These are phyloP conservation scores for Marchantia paleacea DNA, from an alignment of 225 moss, liverwort and hornwort genomes.

Conservation along the genomic window DNA sequence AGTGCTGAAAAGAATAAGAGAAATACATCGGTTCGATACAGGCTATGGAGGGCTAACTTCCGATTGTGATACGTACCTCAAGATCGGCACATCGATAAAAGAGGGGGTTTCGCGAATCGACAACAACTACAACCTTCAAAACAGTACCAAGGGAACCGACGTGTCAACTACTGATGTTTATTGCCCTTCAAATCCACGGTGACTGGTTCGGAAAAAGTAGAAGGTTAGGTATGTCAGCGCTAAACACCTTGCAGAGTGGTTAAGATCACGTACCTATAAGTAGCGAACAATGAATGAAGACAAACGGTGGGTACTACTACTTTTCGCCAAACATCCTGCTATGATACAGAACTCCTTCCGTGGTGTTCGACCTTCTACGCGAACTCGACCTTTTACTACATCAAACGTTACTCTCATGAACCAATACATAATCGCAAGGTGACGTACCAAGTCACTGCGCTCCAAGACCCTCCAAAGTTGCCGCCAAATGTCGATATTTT, in stretches of 20 bases:
- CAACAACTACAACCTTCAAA: constrained; percentile 81
- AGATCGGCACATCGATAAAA: constrained; percentile 94
- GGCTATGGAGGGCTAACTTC: no score
- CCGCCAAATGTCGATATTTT: constrained; percentile 98
- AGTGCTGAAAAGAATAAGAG: not conserved
- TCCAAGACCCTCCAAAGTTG: constrained; percentile 97
- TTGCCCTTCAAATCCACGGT: no score
- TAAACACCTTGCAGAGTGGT: no score
- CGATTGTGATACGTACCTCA: constrained; percentile 53
- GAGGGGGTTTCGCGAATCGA: constrained; percentile 89
- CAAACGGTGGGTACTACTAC: not conserved
- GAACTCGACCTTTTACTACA: not conserved
- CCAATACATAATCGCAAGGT: not conserved
- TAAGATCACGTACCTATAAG: no score
- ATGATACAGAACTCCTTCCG: no score
- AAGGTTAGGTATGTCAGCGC: no score
- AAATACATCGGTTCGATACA: not conserved
- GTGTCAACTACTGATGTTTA: no score
- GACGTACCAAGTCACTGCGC: constrained; percentile 87
- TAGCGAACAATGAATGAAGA: no score
- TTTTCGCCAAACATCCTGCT: not conserved
- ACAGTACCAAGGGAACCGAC: not conserved
- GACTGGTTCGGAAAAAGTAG: no score
- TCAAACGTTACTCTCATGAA: not conserved
- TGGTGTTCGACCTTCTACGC: not conserved